Base-by-base conservation (phyloP, 106 monocot genomes). In the Acanthochlamys bracteata region DNA sequence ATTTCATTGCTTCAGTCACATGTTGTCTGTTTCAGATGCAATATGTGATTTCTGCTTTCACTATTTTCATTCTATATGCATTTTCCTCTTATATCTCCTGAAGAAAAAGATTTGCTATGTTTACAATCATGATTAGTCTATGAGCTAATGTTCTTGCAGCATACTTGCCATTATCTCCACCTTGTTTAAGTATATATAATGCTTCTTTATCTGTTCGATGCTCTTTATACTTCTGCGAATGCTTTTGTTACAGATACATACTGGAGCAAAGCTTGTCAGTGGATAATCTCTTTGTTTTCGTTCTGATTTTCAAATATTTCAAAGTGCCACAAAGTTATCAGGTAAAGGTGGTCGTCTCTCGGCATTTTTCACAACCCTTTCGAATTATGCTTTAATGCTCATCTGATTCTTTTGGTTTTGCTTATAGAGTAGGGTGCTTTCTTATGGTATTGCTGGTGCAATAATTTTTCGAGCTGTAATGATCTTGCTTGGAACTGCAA, bases 401-500 rank as follows among this genome's bases (percentile, higher is more conserved):
- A 49, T 12, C 17, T 12, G 42, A 27, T 10, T 24, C 11, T 70
- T 11, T 77, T 40, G 42, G 9, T 17, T 39, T 24, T 17, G n/a
- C 55, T 3, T 49, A 20, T 80, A 96, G 91, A 78, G 78, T 27
- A 82, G 78, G 53, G 96, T 98, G 61, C 96, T 98, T 68, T 85
- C 91, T 26, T 98, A 88, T 81, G 96, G 91, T 64, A 91, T 98
- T 85, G 82, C 82, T 79, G 96, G 96, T 74, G 96, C 96, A 61
- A 66, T 98, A 41, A 21, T 98, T 25, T 98, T 98, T 70, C 91
- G 96, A 79, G 88, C 88, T 47, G 73, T 85, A 78, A 88, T 98
- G 85, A 98, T 98, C 64, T 24, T 79, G 60, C 77, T 98, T 60
- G 96, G 96, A 40, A 73, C 80, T 69, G 96, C 88, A 1, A 88